Evolutionary conservation across 2,329 filamentous ascomycete genomes (phyloP).

Genomic region (Paecilomyces fulvus): DNA sequence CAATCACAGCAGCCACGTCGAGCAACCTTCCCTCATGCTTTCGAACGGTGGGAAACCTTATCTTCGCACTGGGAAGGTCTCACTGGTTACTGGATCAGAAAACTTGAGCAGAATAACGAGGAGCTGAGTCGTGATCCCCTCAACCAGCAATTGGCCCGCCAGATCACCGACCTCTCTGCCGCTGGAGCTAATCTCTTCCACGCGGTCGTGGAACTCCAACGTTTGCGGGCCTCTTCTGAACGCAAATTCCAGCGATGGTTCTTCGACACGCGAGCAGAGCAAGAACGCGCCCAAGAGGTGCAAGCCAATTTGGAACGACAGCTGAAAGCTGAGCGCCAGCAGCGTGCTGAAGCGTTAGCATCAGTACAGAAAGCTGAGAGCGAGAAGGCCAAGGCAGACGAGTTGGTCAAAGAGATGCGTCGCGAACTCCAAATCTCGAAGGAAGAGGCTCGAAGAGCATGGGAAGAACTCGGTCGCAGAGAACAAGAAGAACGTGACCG

Average conservation of each 20-base stretch:
- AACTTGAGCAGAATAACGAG: conserved; percentile 80
- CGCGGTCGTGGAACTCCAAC: conserved; percentile 90
- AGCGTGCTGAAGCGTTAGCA: conserved; percentile 57
- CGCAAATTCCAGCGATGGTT: conserved; percentile 99
- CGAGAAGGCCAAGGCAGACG: conserved; percentile 62
- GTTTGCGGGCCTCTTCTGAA: conserved; percentile 87
- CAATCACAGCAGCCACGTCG: conserved; percentile 31
- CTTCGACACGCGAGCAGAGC: conserved; percentile 82
- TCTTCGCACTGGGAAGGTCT: conserved; percentile 98
- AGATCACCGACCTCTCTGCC: conserved; percentile 94
- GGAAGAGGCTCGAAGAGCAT: conserved; percentile 87
- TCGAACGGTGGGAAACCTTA: conserved; percentile 93
- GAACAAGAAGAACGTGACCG: conserved; percentile 90
- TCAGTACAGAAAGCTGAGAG: conserved; percentile 59
- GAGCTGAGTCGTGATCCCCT: conserved; percentile 76
- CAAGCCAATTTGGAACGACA: conserved; percentile 70
- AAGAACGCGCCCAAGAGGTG: conserved; percentile 75
- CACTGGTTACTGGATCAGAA: conserved; percentile 93
- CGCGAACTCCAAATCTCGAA: conserved; percentile 92
- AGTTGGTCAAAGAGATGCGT: conserved; percentile 78
- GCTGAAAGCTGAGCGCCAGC: conserved; percentile 65
- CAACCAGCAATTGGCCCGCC: conserved; percentile 78
- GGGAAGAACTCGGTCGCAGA: conserved; percentile 89
- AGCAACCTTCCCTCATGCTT: conserved; percentile 87
- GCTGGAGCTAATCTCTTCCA: conserved; percentile 96